Evolutionary conservation across 1,284 basidiomycete species (phyloP), one percentile per base, ranked within the genome.

Genomic region (Heterobasidion parviporum): DNA sequence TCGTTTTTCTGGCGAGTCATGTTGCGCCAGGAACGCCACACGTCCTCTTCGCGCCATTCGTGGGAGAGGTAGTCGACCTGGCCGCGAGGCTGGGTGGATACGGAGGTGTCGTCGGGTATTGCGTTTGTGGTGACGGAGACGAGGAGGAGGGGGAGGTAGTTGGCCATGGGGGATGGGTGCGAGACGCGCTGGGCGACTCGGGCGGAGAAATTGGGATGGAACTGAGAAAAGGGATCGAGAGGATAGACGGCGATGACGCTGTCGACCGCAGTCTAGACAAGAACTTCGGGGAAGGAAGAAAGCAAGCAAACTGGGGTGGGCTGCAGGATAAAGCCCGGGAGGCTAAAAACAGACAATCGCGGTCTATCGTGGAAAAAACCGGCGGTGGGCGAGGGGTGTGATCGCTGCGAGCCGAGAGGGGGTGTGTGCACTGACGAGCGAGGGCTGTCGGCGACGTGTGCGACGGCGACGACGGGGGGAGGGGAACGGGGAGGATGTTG

Each of bases 1-100:
- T 96, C 95, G 69, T 98, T 92, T 83, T 98, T 99, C 77, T 94
- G 92, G 61, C 92, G 85, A 52, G 96, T 99, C 94, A 98, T 99
- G 68, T 88, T 93, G 63, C 96, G 83, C 96, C 96, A 99, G 53
- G 90, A 94, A 56, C 91, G 87, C 94, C 94, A 98, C 12, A 99
- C 94, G 71, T 99, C 97, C 71, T 98, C 95, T 72, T 99, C 97
- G 61, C 87, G 82, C 96, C 97, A 99, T 59, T 97, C 82, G 71
- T 99, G 95, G 53, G 91, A 94, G 59, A 90, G 81, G 69, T 90
- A 90, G 77, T 90, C 87, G 65, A 90, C 87, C 73, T 90, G 88
- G 36, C 80, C 83, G 38, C 79, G 76, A 46, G 87, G 82, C 16
- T 81, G 79, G 49, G 83, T 83, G 9, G 79, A 78, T 53, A 88